phyloP scores from a whole-genome alignment of 2,329 filamentous ascomycete genomes.

The Apiospora aurea region DNA sequence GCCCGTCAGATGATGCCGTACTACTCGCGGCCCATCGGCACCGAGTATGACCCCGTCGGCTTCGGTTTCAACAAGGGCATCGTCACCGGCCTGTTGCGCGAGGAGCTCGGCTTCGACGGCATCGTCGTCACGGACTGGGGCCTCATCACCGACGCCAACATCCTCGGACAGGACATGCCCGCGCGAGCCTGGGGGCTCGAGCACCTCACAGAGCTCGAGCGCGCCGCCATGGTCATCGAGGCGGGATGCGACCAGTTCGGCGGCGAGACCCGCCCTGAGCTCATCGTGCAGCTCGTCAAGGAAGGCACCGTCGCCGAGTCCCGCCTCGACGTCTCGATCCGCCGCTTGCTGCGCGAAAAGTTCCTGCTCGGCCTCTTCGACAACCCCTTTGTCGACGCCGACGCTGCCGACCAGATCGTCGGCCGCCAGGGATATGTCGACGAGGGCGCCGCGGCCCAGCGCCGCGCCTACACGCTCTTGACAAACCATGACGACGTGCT shows the following conservation, averaged over 20 bases:
- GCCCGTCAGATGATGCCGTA: slow-evolving; percentile 61
- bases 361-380: slow-evolving; percentile 60
- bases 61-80: slow-evolving; percentile 60
- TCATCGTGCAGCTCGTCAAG: slow-evolving; percentile 55
- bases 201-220: slow-evolving; percentile 49
- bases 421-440: slow-evolving; percentile 52
- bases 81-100: slow-evolving; percentile 55
- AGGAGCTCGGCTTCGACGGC: slow-evolving; percentile 57
- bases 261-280: slow-evolving; percentile 55
- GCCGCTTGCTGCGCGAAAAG: slow-evolving; percentile 56
- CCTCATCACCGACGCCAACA: slow-evolving; percentile 53
- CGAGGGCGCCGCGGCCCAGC: slow-evolving; percentile 45
- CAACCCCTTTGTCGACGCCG: slow-evolving; percentile 56
- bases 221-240: slow-evolving; percentile 52
- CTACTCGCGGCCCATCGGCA: slow-evolving; percentile 56
- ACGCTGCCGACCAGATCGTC: slow-evolving; percentile 48
- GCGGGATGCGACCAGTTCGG: slow-evolving; percentile 61
- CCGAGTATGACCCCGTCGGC: slow-evolving; percentile 53
- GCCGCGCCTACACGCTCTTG: slow-evolving; percentile 37
- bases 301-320: slow-evolving; percentile 49
- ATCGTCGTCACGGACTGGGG: slow-evolving; percentile 62
- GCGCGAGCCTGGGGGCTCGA: slow-evolving; percentile 60
- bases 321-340: slow-evolving; percentile 54
- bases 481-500: slow-evolving; percentile 33
- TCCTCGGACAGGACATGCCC: slow-evolving; percentile 52